A percentile compares a stretch with the other conserved stretches of the same genome.
phyloP scores from a whole-genome alignment of 176 grass and related monocot species.

The Carex cristatella region DNA sequence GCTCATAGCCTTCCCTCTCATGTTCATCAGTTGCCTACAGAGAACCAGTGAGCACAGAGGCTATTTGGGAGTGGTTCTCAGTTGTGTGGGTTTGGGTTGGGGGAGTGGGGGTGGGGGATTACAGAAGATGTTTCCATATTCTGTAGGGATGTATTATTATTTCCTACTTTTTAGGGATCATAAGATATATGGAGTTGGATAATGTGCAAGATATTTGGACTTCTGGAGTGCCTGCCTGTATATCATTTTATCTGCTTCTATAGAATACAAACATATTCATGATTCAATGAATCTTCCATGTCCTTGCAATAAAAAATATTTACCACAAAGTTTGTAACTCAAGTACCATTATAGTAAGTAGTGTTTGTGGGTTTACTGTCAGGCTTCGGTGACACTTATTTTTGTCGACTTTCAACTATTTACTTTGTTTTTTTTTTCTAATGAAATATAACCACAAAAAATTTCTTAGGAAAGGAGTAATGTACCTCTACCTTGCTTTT shows the following conservation, averaged over 20 bases:
- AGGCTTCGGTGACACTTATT: not conserved
- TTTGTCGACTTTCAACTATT: not conserved
- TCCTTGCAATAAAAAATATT: not conserved
- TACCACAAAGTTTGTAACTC: not conserved
- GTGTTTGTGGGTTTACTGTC: not conserved
- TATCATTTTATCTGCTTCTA: not conserved
- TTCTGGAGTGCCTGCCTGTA: not conserved
- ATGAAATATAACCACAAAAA: not conserved
- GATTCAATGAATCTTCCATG: not conserved
- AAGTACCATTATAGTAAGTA: not conserved
- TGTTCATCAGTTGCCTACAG: not conserved
- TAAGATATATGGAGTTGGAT: no score
- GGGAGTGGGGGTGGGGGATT: no score
- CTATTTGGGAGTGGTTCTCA: not conserved
- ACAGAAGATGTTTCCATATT: not conserved
- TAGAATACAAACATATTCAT: not conserved
- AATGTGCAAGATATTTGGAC: no score
- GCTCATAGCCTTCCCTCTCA: not conserved
- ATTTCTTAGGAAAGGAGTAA: conserved; percentile 51
- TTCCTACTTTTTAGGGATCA: no score
- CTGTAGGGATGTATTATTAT: no score
- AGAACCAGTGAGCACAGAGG: not conserved
- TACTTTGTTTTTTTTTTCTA: not conserved
- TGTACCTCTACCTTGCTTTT: conserved; percentile 80
- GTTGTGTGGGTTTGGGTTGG: not conserved